These are phyloP conservation scores for Rostrohypoxylon terebratum DNA, from an alignment of 495 filamentous ascomycete species.

Conservation along the genomic window DNA sequence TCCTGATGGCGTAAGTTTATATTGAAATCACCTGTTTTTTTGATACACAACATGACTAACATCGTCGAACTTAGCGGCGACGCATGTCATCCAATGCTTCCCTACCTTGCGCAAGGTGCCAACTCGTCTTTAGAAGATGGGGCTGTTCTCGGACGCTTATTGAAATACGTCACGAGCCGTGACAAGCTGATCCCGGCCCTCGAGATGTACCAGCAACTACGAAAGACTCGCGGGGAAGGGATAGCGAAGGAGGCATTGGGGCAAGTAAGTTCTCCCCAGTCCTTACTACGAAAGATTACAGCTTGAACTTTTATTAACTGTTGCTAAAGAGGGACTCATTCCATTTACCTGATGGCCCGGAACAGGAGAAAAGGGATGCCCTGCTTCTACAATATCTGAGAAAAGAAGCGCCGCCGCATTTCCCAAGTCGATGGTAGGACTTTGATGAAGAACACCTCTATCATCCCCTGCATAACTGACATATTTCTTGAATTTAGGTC, in stretches of 20 bases:
- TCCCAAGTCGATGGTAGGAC: conserved; percentile 42
- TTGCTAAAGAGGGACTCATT: conserved; percentile 68
- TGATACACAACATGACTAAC: neutral
- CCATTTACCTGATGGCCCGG: conserved; percentile 68
- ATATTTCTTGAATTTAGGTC: conserved; percentile 55
- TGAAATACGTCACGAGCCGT: conserved; percentile 66
- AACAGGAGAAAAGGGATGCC: conserved; percentile 64
- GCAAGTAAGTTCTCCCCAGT: conserved; percentile 13
- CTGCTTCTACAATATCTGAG: conserved; percentile 59
- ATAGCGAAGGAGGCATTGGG: conserved; percentile 62
- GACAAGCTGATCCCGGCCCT: conserved; percentile 58
- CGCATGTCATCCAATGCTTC: conserved; percentile 75
- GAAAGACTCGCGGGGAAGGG: conserved; percentile 69
- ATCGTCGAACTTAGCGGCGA: conserved; percentile 57
- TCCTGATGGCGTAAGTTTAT: conserved; percentile 53
- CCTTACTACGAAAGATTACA: conserved; percentile 39
- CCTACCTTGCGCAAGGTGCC: conserved; percentile 72
- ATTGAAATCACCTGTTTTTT: neutral
- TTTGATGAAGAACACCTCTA: neutral
- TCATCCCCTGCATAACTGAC: neutral
- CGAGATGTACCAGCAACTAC: conserved; percentile 67
- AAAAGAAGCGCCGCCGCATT: conserved; percentile 38
- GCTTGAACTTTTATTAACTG: conserved; percentile 56
- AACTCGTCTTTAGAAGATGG: conserved; percentile 68
- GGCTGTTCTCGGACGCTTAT: conserved; percentile 61